A percentile compares a stretch with the other conserved stretches of the same genome.
phyloP scores from a whole-genome alignment of 2,329 filamentous ascomycete genomes.

The Verticillium tricorpus region DNA sequence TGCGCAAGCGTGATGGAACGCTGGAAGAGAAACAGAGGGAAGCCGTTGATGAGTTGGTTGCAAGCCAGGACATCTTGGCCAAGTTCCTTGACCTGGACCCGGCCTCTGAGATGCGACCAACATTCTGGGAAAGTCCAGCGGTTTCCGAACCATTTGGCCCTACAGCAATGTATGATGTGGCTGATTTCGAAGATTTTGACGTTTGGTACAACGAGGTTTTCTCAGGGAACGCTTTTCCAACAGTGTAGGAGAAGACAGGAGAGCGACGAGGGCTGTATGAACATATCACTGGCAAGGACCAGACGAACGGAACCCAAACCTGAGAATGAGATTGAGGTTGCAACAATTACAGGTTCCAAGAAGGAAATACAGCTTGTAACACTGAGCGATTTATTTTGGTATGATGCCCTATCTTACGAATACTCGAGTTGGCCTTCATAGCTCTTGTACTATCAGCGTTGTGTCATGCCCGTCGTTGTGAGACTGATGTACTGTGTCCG shows the following conservation, averaged over 20 bases:
- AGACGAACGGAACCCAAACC: too few species aligned
- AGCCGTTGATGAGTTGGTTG: not conserved
- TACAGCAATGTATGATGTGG: not conserved
- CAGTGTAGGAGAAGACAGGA: not conserved
- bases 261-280: too few species aligned
- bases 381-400: too few species aligned
- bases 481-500: not conserved
- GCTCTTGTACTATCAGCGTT: not conserved
- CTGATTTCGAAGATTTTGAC: not conserved
- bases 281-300: not conserved
- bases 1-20: constrained; percentile 4
- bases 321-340: too few species aligned
- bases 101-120: not conserved
- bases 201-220: constrained; percentile 2
- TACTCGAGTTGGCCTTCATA: not conserved
- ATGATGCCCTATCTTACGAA: too few species aligned
- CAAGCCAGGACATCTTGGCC: not conserved
- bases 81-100: not conserved
- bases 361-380: too few species aligned
- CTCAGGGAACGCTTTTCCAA: not conserved
- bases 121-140: not conserved
- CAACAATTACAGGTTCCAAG: too few species aligned
- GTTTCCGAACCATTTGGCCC: not conserved
- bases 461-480: not conserved
- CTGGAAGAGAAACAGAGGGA: not conserved